phyloP scores from a whole-genome alignment of 192 early-diverging fungal genomes.

The Cladochytrium replicatum region DNA sequence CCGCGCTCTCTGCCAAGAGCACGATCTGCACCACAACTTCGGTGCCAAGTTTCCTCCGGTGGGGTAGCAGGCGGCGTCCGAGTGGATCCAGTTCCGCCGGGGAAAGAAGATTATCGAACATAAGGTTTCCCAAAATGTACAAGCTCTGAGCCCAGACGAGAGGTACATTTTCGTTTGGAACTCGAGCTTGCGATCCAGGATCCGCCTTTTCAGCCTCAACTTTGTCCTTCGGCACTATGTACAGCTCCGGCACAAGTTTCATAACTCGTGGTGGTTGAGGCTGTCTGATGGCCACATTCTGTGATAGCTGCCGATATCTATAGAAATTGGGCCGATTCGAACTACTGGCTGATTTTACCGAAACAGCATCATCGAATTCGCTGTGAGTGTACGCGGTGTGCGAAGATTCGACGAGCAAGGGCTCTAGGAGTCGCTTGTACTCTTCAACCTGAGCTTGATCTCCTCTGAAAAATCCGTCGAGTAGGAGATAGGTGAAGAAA shows the following conservation, averaged over 20 bases:
- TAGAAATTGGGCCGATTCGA: neutral
- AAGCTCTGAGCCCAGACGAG: slow-evolving; percentile 82
- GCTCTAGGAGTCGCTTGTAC: slow-evolving; percentile 57
- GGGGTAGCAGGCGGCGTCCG: slow-evolving; percentile 54
- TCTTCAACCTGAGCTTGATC: slow-evolving; percentile 56
- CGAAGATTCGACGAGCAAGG: slow-evolving; percentile 60
- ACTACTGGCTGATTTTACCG: neutral
- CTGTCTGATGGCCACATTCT: slow-evolving; percentile 3
- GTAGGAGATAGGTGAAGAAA: slow-evolving; percentile 79
- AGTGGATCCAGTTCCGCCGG: slow-evolving; percentile 76
- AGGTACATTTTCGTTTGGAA: slow-evolving; percentile 78
- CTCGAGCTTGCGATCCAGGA: slow-evolving; percentile 57
- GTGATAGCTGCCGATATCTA: neutral
- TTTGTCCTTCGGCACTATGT: slow-evolving; percentile 64
- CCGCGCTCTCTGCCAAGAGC: slow-evolving; percentile 59
- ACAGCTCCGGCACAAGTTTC: slow-evolving; percentile 62
- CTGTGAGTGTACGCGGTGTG: slow-evolving; percentile 26
- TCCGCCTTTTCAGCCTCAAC: slow-evolving; percentile 61
- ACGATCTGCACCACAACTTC: slow-evolving; percentile 70
- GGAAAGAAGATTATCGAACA: slow-evolving; percentile 65
- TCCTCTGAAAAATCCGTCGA: slow-evolving; percentile 67
- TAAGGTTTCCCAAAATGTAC: slow-evolving; percentile 62
- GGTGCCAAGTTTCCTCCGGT: slow-evolving; percentile 34
- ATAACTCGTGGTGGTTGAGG: slow-evolving; percentile 17
- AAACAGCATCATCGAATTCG: slow-evolving; percentile 24